Percentiles rank a stretch among this genome's conserved stretches.
Evolutionary conservation across 1,284 basidiomycete species (phyloP).

Genomic region (Rhodofomes roseus): DNA sequence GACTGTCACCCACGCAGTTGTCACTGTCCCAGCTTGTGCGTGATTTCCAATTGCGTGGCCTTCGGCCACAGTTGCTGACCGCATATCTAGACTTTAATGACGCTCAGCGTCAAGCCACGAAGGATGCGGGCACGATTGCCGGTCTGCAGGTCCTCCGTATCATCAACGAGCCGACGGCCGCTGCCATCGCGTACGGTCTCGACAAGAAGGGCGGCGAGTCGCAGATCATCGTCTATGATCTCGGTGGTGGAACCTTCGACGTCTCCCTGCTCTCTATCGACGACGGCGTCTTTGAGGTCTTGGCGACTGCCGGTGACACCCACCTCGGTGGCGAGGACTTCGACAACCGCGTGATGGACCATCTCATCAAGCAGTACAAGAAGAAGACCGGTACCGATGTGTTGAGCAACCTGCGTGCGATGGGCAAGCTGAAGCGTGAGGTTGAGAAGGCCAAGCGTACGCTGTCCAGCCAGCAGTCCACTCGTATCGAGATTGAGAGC

Average conservation of each 20-base stretch:
- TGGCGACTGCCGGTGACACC: constrained; percentile 97
- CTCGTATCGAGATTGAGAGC: constrained; percentile 72
- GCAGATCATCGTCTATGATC: constrained; percentile 92
- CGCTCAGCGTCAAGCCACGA: constrained; percentile 98
- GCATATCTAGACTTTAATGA: constrained; percentile 83
- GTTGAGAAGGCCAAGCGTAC: constrained; percentile 99
- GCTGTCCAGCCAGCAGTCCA: constrained; percentile 77
- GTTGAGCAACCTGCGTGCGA: constrained; percentile 80
- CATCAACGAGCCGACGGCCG: constrained; percentile 98
- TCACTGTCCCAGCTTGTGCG: constrained; percentile 88
- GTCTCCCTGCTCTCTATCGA: constrained; percentile 97
- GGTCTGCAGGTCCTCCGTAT: constrained; percentile 96
- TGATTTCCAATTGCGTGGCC: background rate
- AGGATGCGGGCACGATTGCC: constrained; percentile 96
- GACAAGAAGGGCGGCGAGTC: constrained; percentile 94
- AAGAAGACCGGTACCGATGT: constrained; percentile 93
- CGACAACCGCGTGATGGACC: constrained; percentile 93
- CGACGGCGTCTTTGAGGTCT: constrained; percentile 97
- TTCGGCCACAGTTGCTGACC: background rate
- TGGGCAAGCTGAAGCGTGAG: constrained; percentile 97
- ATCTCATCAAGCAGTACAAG: constrained; percentile 92
- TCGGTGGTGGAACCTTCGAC: constrained; percentile 80
- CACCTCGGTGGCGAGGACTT: constrained; percentile 99
- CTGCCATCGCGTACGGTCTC: constrained; percentile 97
- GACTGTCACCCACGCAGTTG: constrained; percentile 96